Evolutionary conservation across 108 stramenopile genomes (phyloP).

Genomic region (Fistulifera pelliculosa): DNA sequence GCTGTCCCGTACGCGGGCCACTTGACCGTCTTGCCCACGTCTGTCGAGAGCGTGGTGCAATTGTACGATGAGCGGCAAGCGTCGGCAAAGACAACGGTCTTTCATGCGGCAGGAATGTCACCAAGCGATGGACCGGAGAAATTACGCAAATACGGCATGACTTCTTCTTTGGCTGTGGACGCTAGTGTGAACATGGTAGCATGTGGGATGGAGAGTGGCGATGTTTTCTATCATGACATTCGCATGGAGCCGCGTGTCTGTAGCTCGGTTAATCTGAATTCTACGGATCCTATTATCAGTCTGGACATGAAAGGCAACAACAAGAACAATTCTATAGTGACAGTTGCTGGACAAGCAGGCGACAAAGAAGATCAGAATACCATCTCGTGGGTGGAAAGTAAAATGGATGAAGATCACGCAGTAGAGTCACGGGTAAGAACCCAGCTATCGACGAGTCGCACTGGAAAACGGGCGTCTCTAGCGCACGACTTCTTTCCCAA

Average conservation of each 20-base stretch:
- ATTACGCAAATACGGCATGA: constrained; percentile 37
- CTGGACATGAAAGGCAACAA: constrained; percentile 35
- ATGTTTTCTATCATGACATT: constrained; percentile 62
- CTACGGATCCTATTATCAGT: constrained; percentile 50
- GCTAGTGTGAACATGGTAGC: constrained; percentile 28
- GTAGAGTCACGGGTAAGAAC: too few species aligned
- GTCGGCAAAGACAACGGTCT: too few species aligned
- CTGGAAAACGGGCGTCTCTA: too few species aligned
- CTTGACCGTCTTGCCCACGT: not conserved
- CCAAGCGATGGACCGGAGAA: not conserved
- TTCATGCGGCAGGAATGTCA: not conserved
- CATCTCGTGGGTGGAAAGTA: too few species aligned
- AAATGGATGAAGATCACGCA: too few species aligned
- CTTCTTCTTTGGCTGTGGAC: constrained; percentile 44
- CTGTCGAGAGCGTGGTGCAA: constrained; percentile 9
- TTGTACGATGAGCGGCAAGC: constrained; percentile 36
- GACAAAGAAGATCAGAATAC: constrained; percentile 17
- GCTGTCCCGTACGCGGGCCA: constrained; percentile 38
- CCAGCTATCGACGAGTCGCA: too few species aligned
- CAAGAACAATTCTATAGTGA: constrained; percentile 22
- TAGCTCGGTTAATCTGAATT: constrained; percentile 17
- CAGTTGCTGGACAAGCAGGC: constrained; percentile 69
- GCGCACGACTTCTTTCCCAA: too few species aligned
- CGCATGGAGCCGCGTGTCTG: constrained; percentile 8
- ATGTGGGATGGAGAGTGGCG: constrained; percentile 81